Conservation (phyloP, 192 early-diverging fungal species). For the Linnemannia elongata region DNA sequence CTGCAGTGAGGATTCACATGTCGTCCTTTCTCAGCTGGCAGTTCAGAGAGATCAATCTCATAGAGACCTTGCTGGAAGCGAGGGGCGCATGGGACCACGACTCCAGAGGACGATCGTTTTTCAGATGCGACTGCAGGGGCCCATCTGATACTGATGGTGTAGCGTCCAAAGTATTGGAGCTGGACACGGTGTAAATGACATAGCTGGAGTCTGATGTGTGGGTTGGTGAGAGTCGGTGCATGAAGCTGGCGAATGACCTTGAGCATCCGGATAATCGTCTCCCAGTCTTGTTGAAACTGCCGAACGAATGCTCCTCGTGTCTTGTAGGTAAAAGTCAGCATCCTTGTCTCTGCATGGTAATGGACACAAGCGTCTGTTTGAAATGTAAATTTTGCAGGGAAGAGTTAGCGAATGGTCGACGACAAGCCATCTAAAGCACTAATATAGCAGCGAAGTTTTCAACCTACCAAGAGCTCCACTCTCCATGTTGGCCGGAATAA, state of each 20-base stretch:
- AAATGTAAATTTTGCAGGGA: neutral
- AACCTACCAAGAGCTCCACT: constrained; percentile 33
- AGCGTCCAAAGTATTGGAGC: constrained; percentile 30
- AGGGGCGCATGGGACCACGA: constrained; percentile 31
- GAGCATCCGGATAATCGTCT: constrained; percentile 48
- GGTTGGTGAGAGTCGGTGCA: constrained; percentile 39
- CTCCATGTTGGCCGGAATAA: constrained; percentile 31
- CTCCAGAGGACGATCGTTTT: constrained; percentile 29
- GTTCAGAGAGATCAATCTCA: constrained; percentile 27
- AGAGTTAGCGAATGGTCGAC: neutral
- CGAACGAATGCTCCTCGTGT: constrained; percentile 35
- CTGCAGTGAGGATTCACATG: constrained; percentile 41
- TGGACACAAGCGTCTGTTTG: constrained; percentile 21
- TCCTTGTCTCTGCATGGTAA: constrained; percentile 24
- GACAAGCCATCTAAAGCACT: neutral
- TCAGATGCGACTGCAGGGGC: constrained; percentile 15
- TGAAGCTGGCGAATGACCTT: constrained; percentile 46
- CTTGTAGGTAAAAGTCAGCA: constrained; percentile 43
- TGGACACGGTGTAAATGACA: constrained; percentile 43
- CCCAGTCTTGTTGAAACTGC: constrained; percentile 53
- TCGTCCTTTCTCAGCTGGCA: neutral
- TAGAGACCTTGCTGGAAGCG: constrained; percentile 44
- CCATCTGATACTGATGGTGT: constrained; percentile 34
- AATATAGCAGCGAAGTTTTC: neutral
- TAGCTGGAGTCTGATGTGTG: constrained; percentile 9